Conservation (phyloP, 1,284 basidiomycete species). For the Mycosarcoma maydis region DNA sequence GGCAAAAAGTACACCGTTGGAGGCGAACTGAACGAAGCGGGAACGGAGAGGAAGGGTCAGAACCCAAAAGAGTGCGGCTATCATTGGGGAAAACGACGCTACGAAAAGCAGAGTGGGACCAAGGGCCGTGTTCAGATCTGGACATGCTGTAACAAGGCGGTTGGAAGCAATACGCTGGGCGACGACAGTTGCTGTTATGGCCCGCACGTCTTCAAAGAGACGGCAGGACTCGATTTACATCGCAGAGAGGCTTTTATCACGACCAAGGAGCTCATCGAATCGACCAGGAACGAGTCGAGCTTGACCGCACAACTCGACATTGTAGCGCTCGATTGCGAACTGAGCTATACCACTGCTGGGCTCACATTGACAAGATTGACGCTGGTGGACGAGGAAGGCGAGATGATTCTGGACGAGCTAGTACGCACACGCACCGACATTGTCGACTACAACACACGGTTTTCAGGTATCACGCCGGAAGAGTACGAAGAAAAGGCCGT, state of each 20-base stretch:
- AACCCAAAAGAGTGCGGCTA: constrained; percentile 53
- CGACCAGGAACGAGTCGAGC: constrained; percentile 5
- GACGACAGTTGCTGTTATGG: constrained; percentile 56
- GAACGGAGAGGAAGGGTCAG: constrained; percentile 27
- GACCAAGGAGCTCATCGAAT: constrained; percentile 27
- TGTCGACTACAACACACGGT: constrained; percentile 63
- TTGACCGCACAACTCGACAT: constrained; percentile 38
- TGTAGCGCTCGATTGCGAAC: constrained; percentile 62
- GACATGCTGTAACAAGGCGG: constrained; percentile 58
- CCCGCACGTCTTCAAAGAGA: constrained; percentile 65
- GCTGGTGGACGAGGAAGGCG: constrained; percentile 58
- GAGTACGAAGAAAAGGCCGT: constrained; percentile 48
- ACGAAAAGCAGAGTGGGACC: constrained; percentile 31
- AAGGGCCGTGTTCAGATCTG: constrained; percentile 48
- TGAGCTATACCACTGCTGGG: constrained; percentile 62
- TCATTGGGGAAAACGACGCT: constrained; percentile 56
- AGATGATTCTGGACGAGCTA: constrained; percentile 55
- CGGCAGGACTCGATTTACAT: constrained; percentile 47
- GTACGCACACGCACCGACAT: constrained; percentile 48
- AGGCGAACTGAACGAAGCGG: constrained; percentile 34
- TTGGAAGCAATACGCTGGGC: constrained; percentile 45
- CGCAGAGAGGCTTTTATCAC: constrained; percentile 54
- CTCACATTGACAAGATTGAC: constrained; percentile 60
- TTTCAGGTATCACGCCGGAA: constrained; percentile 58
- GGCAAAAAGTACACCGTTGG: constrained; percentile 51